Evolutionary conservation across 2,329 filamentous ascomycete species (phyloP), one percentile per base, ranked within the genome.

Genomic region (Chrysoporthe cubensis): DNA sequence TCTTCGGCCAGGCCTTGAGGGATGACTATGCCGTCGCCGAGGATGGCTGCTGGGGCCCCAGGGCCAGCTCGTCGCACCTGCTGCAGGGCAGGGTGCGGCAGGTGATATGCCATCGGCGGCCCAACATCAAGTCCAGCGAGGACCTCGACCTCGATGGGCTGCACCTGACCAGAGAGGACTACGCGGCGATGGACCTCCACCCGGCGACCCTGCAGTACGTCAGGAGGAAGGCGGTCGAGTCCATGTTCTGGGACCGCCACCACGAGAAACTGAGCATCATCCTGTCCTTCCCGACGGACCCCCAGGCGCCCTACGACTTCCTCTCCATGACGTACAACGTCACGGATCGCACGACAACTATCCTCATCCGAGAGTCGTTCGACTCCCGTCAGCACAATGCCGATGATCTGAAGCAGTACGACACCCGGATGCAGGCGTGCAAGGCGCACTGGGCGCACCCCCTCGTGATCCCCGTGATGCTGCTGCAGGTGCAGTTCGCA

Each of bases 401-500:
- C 34, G 79, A 82, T 62, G 79, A 82, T 37, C 75, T 83, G 11
- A 79, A 82, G 66, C 81, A 83, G 69, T 83, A 83, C 68, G 81
- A 82, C 70, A 75, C 78, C 46, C 79, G 81, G 2, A 75, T 83
- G 26, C 80, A 83, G 69, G 80, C 80, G 4, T 82, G 80, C 70
- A 77, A 77, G 48, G 74, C 76, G 2, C 80, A 82, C 59, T 83
- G 81, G 81, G 78, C 80, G 3, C 81, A 83, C 66, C 81, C 81
- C 1, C 75, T 83, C 7, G 78, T 83, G 64, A 79, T 79, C 37
- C 80, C 81, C 0, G 80, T 83, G 5, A 79, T 83, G 13, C 73
- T 83, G n/a, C 75, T 83, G 0, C 81, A 83, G 66, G 81, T 83
- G 11, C 81, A 83, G 60, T 78, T 82, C 46, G 77, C 80, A 70